Evolutionary conservation across 441 rosid species (phyloP).

Genomic region (Euphorbia schlechtendalii): DNA sequence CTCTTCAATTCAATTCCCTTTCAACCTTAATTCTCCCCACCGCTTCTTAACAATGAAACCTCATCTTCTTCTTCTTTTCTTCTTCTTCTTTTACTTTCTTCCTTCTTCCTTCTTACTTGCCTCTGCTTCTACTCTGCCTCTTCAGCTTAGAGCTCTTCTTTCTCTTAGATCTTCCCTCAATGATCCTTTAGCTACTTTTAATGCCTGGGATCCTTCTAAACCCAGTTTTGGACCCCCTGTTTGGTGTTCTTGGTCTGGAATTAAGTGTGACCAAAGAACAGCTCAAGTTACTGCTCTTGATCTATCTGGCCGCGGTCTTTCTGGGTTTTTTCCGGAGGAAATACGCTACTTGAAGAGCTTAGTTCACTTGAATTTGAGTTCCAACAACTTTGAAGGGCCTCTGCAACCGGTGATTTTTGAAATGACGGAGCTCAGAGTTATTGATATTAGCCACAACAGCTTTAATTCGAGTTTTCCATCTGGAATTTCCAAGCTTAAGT

Average conservation of each 20-base stretch:
- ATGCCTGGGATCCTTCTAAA: conserved; percentile 57
- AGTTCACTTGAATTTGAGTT: conserved; percentile 63
- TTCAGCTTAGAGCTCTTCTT: conserved; percentile 60
- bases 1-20: conserved; percentile 21
- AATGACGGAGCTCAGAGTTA: conserved; percentile 41
- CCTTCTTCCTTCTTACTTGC: conserved; percentile 14
- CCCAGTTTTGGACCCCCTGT: conserved; percentile 27
- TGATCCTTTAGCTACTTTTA: conserved; percentile 47
- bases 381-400: conserved; percentile 57
- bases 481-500: conserved; percentile 69
- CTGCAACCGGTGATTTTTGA: conserved; percentile 49
- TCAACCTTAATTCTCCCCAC: conserved; percentile 23
- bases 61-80: conserved; percentile 17
- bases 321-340: conserved; percentile 58
- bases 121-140: conserved; percentile 36
- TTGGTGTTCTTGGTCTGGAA: conserved; percentile 91
- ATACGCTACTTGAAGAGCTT: conserved; percentile 51
- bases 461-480: conserved; percentile 68
- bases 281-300: conserved; percentile 55
- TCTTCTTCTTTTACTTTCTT: conserved; percentile 24
- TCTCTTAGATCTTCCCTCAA: conserved; percentile 62
- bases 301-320: conserved; percentile 62
- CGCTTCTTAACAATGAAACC: background rate
- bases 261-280: conserved; percentile 47
- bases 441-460: conserved; percentile 78